A percentile compares a stretch with the other conserved stretches of the same genome.
Conservation (phyloP, 2,329 filamentous ascomycete species). For the Pseudogymnoascus sp. region DNA sequence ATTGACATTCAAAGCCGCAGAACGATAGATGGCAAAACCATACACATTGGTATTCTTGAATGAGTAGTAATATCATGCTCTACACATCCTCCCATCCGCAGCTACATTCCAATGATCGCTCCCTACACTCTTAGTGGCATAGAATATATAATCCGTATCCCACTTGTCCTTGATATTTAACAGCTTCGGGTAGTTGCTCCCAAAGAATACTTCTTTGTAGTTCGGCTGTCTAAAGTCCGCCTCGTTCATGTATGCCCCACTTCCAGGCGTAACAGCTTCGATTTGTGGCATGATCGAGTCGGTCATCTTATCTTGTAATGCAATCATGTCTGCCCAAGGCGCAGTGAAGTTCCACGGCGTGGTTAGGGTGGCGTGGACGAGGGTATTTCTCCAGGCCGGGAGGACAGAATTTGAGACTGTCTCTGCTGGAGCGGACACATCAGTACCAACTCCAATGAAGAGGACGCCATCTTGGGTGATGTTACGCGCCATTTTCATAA, state of each 20-base stretch:
- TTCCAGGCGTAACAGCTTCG: constrained; percentile 34
- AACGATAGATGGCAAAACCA: neutral
- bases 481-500: constrained; percentile 25
- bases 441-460: constrained; percentile 28
- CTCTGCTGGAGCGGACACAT: constrained; percentile 22
- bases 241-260: constrained; percentile 45
- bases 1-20: neutral
- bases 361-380: constrained; percentile 29
- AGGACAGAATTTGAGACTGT: constrained; percentile 32
- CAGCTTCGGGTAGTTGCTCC: constrained; percentile 37
- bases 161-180: constrained; percentile 42
- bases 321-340: constrained; percentile 25
- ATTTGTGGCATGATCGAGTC: constrained; percentile 28
- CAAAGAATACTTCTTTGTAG: constrained; percentile 41
- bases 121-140: constrained; percentile 42
- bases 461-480: constrained; percentile 29
- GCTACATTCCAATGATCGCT: constrained; percentile 42
- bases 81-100: constrained; percentile 37
- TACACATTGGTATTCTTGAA: neutral
- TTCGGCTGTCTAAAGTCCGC: constrained; percentile 38
- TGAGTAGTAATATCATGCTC: constrained; percentile 12
- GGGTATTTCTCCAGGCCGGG: constrained; percentile 34
- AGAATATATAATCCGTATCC: constrained; percentile 40
- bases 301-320: constrained; percentile 26
- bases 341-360: constrained; percentile 30